Evolutionary conservation across 2,329 filamentous ascomycete species (phyloP), one percentile per base, ranked within the genome.

Genomic region (Curvularia sp.): DNA sequence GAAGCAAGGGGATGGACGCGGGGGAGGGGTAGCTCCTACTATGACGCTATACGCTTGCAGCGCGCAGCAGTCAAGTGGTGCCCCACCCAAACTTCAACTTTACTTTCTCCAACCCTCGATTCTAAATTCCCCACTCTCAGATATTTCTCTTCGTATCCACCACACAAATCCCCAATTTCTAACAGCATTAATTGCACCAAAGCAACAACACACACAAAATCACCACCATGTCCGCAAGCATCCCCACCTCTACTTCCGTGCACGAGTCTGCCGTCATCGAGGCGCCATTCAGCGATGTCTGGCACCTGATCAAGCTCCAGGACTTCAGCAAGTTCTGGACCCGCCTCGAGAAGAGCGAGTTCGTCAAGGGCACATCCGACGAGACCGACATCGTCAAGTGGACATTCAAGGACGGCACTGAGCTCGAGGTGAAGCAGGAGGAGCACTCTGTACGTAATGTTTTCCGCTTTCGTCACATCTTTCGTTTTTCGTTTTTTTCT

Each of bases 241-340:
- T 89, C 73, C 88, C 88, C 60, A 89, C 88, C 42, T 86, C 86
- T 59, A 89, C 86, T 69, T 88, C 85, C 26, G 86, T 90, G 70
- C 80, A 82, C 67, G 88, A 89, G 80, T 87, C 84, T 55, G 83
- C 86, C 72, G 87, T 91, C 77, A 90, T 91, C 78, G 82, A 85
- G 67, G 88, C 88, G 38, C 85, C 85, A 33, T 84, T 90, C 74
- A 83, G 83, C 70, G 77, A 85, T 66, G 88, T 90, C 75, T 91
- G 89, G 88, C 88, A 91, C 81, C 82, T 86, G 70, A 88, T 91
- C 85, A 91, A 91, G 83, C 86, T 91, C 39, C 84, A 86, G 76
- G 83, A 88, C 75, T 90, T 91, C 78, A 76, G 79, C 80, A 83
- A 85, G 71, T 91, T 89, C 81, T 90, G 87, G 86, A 80, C 81